Base-by-base conservation (phyloP, 2,329 filamentous ascomycete genomes). In the Bipolaris bicolor region DNA sequence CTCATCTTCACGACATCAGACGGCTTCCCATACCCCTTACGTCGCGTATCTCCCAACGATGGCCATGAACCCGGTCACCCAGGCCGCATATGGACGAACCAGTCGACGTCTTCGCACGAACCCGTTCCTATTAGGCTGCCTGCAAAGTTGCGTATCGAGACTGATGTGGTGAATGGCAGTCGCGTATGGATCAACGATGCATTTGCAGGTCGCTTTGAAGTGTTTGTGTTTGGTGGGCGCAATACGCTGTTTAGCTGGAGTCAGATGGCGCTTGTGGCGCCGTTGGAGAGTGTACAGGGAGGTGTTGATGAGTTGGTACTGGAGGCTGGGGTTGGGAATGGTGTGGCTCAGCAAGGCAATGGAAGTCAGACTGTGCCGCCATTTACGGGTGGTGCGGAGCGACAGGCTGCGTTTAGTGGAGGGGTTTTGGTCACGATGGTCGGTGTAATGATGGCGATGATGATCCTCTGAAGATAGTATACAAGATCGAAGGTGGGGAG, bases 231-330 rank as follows among this genome's bases (percentile, higher is more conserved):
- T 61, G 83, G 83, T 0, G 83, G 83, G 1, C 76, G 75, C 31
- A 85, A 85, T 54, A 79, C 75, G 7, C 56, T 79, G 46, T 81
- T 83, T 45, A 83, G 81, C 31, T 85, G 82, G 83, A 83, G 79
- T 58, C 82, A 84, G 66, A 85, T 85, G 82, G 82, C 83, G 1
- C 80, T 85, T 63, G 83, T 84, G 11, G 82, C 82, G 7, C 82
- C 82, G 0, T 54, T 84, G 36, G 74, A 81, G 7, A 57, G 41
- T 1, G 47, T 76, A 3, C 52, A 66, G 11, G 76, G 77, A 1
- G 74, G 69, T 0, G 51, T 77, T 24, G 60, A 70, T 52, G 33
- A 11, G 1, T 1, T 64, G n/a, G 22, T 52, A 6, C 34, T 65
- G 15, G 56, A 64, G 36, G 37, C 20, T 37, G 58, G 59, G 2